These are phyloP conservation scores for Salix dunnii DNA, from an alignment of 345 rosid species.

Conservation along the genomic window DNA sequence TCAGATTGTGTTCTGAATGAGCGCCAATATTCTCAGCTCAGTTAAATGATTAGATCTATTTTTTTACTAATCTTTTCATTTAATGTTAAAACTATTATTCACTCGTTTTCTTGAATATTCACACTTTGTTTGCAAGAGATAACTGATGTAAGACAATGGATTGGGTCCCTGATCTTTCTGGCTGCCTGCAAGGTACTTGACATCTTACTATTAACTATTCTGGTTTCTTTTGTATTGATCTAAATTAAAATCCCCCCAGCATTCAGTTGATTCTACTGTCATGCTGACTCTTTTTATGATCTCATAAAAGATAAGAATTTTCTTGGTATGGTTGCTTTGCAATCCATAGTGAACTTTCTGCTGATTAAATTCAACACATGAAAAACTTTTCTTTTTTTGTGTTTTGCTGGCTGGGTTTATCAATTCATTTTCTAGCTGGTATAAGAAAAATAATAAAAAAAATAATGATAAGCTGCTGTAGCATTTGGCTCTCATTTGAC, in stretches of 20 bases:
- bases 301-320: neutral
- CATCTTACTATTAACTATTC: neutral
- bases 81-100: neutral
- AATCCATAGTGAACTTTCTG: neutral
- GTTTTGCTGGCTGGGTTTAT: neutral
- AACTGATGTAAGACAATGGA: neutral
- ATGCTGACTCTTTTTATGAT: neutral
- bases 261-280: neutral
- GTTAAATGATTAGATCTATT: neutral
- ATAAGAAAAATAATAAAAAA: neutral
- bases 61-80: neutral
- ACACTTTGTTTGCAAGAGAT: conserved; percentile 24
- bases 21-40: conserved; percentile 7
- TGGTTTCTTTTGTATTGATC: neutral
- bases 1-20: neutral
- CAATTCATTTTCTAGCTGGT: neutral
- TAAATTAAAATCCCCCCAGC: too few species aligned
- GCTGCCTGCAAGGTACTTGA: conserved; percentile 14
- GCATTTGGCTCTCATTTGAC: neutral
- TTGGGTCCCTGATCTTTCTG: neutral
- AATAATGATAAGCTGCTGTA: neutral
- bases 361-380: neutral
- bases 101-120: conserved; percentile 9
- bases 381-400: neutral
- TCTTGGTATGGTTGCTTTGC: neutral